A percentile compares a stretch with the other conserved stretches of the same genome.
Conservation (phyloP, 768 basidiomycete genomes). For the Tephrocybe sp. region DNA sequence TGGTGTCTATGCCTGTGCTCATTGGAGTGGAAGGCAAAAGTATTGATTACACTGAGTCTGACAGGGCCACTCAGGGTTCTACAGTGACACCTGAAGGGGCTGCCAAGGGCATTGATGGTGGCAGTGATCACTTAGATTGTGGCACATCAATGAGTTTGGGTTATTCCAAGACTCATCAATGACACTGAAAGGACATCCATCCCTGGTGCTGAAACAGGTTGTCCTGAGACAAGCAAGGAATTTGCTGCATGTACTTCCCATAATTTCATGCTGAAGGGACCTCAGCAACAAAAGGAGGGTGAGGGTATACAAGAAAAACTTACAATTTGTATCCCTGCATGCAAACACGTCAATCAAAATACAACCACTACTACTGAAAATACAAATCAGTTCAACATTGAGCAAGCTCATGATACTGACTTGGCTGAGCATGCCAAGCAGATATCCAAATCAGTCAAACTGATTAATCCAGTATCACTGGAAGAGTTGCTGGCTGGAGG, state of each 20-base stretch:
- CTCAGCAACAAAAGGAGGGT: constrained; percentile 5
- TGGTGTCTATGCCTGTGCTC: too few species aligned
- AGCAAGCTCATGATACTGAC: not conserved
- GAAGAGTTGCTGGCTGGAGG: not conserved
- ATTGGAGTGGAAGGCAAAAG: too few species aligned
- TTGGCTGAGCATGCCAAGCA: not conserved
- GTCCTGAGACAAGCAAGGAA: not conserved
- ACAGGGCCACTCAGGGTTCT: too few species aligned
- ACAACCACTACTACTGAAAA: not conserved
- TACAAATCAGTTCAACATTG: not conserved
- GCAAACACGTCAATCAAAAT: too few species aligned
- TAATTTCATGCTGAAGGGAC: not conserved
- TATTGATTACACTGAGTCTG: too few species aligned
- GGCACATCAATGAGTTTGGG: too few species aligned
- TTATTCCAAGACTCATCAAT: too few species aligned
- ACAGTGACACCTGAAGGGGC: too few species aligned
- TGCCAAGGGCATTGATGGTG: too few species aligned
- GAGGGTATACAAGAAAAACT: not conserved
- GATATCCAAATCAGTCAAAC: not conserved
- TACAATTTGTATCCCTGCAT: not conserved
- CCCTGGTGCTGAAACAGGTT: not conserved
- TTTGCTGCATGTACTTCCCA: not conserved
- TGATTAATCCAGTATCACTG: not conserved
- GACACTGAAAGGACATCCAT: too few species aligned
- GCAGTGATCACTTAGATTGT: too few species aligned